Evolutionary conservation across 352 stramenopile species (phyloP).

Genomic region (Peronospora tabacina): DNA sequence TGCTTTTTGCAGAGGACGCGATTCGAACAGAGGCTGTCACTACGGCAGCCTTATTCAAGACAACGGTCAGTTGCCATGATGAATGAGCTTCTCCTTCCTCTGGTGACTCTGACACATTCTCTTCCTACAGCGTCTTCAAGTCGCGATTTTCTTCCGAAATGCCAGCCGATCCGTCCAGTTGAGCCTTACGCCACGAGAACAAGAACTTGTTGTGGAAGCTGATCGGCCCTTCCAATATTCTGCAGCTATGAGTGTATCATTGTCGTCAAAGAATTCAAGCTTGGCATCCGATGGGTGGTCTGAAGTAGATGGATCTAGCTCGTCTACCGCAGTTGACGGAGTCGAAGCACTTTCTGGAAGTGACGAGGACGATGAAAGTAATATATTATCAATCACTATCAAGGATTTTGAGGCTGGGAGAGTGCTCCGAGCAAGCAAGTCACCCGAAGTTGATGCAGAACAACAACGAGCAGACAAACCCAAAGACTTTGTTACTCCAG

Average conservation of each 20-base stretch:
- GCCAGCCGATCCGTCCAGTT: constrained; percentile 45
- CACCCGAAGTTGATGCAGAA: neutral
- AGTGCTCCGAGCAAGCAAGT: constrained; percentile 12
- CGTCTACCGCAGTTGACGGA: constrained; percentile 18
- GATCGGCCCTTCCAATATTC: constrained; percentile 17
- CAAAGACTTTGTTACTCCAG: constrained; percentile 9
- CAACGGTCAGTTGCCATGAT: constrained; percentile 35
- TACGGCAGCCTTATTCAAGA: constrained; percentile 47
- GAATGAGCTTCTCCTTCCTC: neutral
- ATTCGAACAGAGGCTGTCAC: constrained; percentile 28
- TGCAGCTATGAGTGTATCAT: constrained; percentile 5
- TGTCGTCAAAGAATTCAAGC: constrained; percentile 24
- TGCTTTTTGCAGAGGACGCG: constrained; percentile 28
- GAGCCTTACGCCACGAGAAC: constrained; percentile 40
- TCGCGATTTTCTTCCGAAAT: constrained; percentile 68
- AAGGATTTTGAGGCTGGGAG: constrained; percentile 56
- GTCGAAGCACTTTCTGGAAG: constrained; percentile 25
- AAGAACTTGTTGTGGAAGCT: constrained; percentile 48
- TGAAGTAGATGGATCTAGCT: constrained; percentile 32
- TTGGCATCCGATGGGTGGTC: constrained; percentile 35
- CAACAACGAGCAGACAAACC: neutral
- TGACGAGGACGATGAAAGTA: constrained; percentile 26
- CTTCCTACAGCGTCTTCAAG: constrained; percentile 43
- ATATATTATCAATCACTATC: constrained; percentile 35
- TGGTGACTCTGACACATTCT: neutral